These are phyloP conservation scores for Glycine soja DNA, from an alignment of 306 rosid genomes.

Conservation along the genomic window DNA sequence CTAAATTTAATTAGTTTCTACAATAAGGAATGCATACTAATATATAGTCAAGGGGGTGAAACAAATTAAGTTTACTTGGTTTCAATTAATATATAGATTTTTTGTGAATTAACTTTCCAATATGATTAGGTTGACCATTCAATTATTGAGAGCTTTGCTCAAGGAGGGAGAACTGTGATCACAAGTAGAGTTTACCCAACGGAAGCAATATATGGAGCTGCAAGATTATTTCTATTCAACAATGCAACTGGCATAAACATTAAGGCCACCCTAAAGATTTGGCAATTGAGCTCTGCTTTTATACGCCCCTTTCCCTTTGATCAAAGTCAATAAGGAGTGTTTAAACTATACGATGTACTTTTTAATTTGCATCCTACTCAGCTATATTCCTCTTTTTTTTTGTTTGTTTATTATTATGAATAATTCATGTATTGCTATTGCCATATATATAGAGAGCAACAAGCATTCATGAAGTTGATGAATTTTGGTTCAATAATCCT, in stretches of 20 bases:
- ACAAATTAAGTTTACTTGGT: not conserved
- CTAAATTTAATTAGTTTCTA: too few species aligned
- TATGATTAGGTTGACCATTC: slow-evolving; percentile 77
- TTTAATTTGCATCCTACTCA: not conserved
- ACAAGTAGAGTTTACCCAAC: slow-evolving; percentile 76
- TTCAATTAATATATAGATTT: not conserved
- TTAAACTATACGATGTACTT: not conserved
- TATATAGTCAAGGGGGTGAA: too few species aligned
- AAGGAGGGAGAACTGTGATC: slow-evolving; percentile 76
- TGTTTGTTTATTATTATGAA: not conserved
- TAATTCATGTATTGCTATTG: not conserved
- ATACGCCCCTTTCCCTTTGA: slow-evolving; percentile 66
- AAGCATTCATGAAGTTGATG: not conserved
- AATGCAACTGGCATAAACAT: slow-evolving; percentile 67
- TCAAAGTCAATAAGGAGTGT: slow-evolving; percentile 9
- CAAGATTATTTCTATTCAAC: slow-evolving; percentile 76
- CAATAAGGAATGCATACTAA: too few species aligned
- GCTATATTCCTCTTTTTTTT: not conserved
- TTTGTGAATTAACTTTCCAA: not conserved
- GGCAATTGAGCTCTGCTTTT: slow-evolving; percentile 74
- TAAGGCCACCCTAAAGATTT: slow-evolving; percentile 64
- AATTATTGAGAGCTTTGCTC: slow-evolving; percentile 80
- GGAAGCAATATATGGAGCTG: slow-evolving; percentile 78
- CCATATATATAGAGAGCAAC: not conserved
- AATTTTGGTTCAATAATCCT: not conserved